Base-by-base conservation (phyloP, 345 rosid species). In the Eucalyptus curtisii region DNA sequence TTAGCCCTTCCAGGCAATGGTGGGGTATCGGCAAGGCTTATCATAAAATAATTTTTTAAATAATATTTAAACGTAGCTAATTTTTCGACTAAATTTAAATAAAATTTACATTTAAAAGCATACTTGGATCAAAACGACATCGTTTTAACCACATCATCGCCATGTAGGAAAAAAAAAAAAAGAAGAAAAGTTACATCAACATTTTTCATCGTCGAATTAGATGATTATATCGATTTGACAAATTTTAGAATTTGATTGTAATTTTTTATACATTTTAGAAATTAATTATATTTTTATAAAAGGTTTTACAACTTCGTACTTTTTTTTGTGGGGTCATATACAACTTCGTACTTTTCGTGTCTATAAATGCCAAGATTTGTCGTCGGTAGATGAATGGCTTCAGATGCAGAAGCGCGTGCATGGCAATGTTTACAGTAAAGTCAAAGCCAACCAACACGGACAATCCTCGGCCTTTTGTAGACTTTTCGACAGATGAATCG, bases 391-490 rank as follows among this genome's bases (percentile, higher is more conserved):
- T 40, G 47, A 20, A 22, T 40, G 84, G 84, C 84, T 47, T 22
- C 47, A 6, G 84, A 76, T 10, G 84, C 8, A 20, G 84, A 76
- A 40, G 47, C 84, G 84, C 27, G 53, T 50, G 15, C 87, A 86
- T 31, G 40, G 87, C 59, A 31, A 53, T 50, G 40, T 49, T 20
- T 52, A 4, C 27, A 49, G 27, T 40, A 37, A 85, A 90, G 81
- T 88, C 86, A 86, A 47, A 68, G 89, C 88, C 87, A 31, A 76
- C 89, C 90, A 88, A 88, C 80, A 79, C 20, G 59, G 89, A 88
- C 88, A 86, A 9, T 19, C 55, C 44, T 57, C 79, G 11, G 44
- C 87, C 49, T 55, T 19, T 27, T 20, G 14, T 76, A 22, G 84
- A 76, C 84, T 40, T 40, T 20, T 12, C 40, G 47, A 76, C 84